Conservation (phyloP, 352 stramenopile species). For the Globisporangium paroecandrum region DNA sequence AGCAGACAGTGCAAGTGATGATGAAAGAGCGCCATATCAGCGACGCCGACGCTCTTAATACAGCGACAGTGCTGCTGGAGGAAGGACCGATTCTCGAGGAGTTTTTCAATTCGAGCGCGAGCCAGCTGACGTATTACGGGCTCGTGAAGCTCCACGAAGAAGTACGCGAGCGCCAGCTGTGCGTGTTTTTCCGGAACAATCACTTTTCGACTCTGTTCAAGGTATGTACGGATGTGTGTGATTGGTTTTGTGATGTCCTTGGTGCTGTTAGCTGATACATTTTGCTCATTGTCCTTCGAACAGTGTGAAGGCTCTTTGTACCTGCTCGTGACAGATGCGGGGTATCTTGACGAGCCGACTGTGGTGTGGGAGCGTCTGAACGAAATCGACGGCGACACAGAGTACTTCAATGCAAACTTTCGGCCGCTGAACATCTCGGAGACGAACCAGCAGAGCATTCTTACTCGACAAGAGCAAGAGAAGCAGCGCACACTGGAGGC, state of each 20-base stretch:
- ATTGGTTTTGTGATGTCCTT: background rate
- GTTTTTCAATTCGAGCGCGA: slow-evolving; percentile 89
- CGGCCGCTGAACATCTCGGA: slow-evolving; percentile 56
- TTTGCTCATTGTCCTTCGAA: background rate
- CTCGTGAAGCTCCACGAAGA: slow-evolving; percentile 91
- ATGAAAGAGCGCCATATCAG: slow-evolving; percentile 79
- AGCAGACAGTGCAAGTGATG: slow-evolving; percentile 65
- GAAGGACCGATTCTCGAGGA: slow-evolving; percentile 79
- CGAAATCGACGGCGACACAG: slow-evolving; percentile 81
- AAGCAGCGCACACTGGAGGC: slow-evolving; percentile 24
- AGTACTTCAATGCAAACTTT: slow-evolving; percentile 76
- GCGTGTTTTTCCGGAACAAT: slow-evolving; percentile 99
- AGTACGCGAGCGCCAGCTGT: slow-evolving; percentile 88
- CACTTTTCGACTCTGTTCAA: slow-evolving; percentile 98
- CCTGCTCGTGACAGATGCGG: slow-evolving; percentile 95
- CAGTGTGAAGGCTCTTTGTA: slow-evolving; percentile 92
- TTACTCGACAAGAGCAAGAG: slow-evolving; percentile 53
- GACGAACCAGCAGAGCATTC: slow-evolving; percentile 64
- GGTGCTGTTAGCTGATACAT: background rate
- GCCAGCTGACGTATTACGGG: slow-evolving; percentile 95
- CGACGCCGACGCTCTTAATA: slow-evolving; percentile 54
- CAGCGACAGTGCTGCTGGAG: slow-evolving; percentile 59
- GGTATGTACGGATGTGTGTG: slow-evolving; percentile 23
- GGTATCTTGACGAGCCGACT: slow-evolving; percentile 91
- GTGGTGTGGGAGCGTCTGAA: slow-evolving; percentile 96